Evolutionary conservation across 371 early-diverging fungal genomes (phyloP).

Genomic region (Mortierella sp.): DNA sequence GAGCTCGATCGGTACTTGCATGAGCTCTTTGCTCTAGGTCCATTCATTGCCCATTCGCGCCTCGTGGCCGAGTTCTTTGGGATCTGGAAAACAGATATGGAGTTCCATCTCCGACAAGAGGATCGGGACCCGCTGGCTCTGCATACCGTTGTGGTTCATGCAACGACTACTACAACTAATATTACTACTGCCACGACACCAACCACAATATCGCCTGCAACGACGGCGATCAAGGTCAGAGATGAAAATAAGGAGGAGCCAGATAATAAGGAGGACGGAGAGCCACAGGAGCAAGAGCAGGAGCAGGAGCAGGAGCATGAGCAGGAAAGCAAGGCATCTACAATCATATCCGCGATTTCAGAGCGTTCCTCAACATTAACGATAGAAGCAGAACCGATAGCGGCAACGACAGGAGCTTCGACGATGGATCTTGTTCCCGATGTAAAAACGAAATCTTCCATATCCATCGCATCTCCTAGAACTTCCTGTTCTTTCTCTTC

Average conservation of each 20-base stretch:
- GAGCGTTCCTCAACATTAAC: too few relatives aligned
- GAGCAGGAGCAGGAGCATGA: slow-evolving; percentile 1
- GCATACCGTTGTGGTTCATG: slow-evolving; percentile 4
- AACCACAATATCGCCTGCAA: background rate
- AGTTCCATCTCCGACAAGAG: slow-evolving; percentile 43
- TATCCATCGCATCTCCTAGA: too few relatives aligned
- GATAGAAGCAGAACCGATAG: too few relatives aligned
- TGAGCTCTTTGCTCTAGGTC: slow-evolving; percentile 47
- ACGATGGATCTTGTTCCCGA: too few relatives aligned
- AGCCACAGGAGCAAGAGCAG: background rate
- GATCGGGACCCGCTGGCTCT: slow-evolving; percentile 44
- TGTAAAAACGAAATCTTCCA: background rate
- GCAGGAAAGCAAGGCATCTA: slow-evolving; percentile 8
- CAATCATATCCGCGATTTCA: background rate
- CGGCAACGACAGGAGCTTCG: too few relatives aligned
- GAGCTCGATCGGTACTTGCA: slow-evolving; percentile 48
- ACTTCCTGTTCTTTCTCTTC: slow-evolving; percentile 6
- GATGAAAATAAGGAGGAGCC: background rate
- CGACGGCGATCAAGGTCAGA: background rate
- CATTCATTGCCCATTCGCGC: slow-evolving; percentile 39
- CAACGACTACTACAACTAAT: background rate
- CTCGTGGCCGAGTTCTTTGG: slow-evolving; percentile 55
- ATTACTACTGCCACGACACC: background rate
- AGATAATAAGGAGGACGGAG: slow-evolving; percentile 2
- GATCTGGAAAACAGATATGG: slow-evolving; percentile 54